These are phyloP conservation scores for Vigna reflexopilosa DNA, from an alignment of 306 rosid species.

Conservation along the genomic window DNA sequence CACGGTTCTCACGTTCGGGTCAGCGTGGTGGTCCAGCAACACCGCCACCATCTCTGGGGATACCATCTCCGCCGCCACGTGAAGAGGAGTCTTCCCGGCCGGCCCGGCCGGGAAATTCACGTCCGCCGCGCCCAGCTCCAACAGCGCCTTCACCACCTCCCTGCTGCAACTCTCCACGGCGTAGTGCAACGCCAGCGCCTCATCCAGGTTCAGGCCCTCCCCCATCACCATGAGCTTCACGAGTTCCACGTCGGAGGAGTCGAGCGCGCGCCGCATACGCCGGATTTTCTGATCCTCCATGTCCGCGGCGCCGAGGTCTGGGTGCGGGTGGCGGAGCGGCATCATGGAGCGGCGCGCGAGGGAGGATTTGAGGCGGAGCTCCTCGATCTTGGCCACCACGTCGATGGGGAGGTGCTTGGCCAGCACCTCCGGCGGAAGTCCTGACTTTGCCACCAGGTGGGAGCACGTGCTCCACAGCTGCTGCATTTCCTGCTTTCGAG, in stretches of 20 bases:
- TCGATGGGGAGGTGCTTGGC: slow-evolving; percentile 93
- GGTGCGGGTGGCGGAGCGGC: slow-evolving; percentile 62
- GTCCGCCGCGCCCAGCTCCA: slow-evolving; percentile 91
- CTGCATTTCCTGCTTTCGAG: slow-evolving; percentile 97
- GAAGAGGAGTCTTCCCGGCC: slow-evolving; percentile 82
- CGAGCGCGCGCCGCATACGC: slow-evolving; percentile 85
- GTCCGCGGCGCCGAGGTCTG: slow-evolving; percentile 69
- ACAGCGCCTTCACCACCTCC: slow-evolving; percentile 88
- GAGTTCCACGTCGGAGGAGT: slow-evolving; percentile 92
- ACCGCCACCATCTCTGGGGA: slow-evolving; percentile 99
- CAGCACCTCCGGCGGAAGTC: slow-evolving; percentile 88
- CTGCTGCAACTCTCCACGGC: slow-evolving; percentile 92
- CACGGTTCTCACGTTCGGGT: slow-evolving; percentile 83
- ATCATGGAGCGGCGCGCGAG: slow-evolving; percentile 67
- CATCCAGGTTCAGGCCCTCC: slow-evolving; percentile 92
- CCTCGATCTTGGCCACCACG: slow-evolving; percentile 84
- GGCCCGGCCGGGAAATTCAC: slow-evolving; percentile 87
- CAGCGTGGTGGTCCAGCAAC: slow-evolving; percentile 95
- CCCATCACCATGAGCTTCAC: slow-evolving; percentile 99
- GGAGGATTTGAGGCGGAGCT: slow-evolving; percentile 90
- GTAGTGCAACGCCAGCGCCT: slow-evolving; percentile 86
- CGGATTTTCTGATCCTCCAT: slow-evolving; percentile 92
- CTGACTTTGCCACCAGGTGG: slow-evolving; percentile 91
- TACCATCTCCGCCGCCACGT: slow-evolving; percentile 86
- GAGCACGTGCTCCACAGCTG: slow-evolving; percentile 98